Percentiles rank a stretch among this genome's conserved stretches.
These are phyloP conservation scores for Pseudevernia furfuracea DNA, from an alignment of 495 filamentous ascomycete species.

Conservation along the genomic window DNA sequence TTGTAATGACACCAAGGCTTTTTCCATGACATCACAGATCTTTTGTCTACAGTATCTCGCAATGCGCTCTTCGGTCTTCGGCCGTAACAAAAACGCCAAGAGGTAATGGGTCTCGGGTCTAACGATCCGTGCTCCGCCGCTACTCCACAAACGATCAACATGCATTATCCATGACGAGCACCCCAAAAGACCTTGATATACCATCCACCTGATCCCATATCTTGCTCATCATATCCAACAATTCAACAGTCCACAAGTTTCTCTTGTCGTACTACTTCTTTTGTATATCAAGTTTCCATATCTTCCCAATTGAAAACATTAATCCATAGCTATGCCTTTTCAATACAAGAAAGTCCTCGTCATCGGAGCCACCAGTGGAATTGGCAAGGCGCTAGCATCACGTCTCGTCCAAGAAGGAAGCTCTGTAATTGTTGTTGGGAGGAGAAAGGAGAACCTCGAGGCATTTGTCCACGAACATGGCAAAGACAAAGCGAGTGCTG, in stretches of 20 bases:
- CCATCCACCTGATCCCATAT: background rate
- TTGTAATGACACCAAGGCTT: conserved; percentile 3
- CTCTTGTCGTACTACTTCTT: background rate
- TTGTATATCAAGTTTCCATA: background rate
- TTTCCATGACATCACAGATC: conserved; percentile 1
- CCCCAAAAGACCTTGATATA: background rate
- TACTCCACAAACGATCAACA: background rate
- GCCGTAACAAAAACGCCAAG: background rate
- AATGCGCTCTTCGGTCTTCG: background rate
- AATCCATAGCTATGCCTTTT: conserved; percentile 41
- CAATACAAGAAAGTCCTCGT: conserved; percentile 62
- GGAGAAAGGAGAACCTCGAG: conserved; percentile 59
- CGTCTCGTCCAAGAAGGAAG: conserved; percentile 54
- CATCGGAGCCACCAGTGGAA: conserved; percentile 65
- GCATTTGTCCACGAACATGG: conserved; percentile 53
- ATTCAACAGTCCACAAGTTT: no score
- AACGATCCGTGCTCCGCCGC: background rate
- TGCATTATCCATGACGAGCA: background rate
- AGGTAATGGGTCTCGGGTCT: conserved; percentile 1
- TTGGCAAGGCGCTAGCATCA: conserved; percentile 57
- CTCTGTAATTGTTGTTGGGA: conserved; percentile 55
- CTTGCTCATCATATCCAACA: background rate
- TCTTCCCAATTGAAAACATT: background rate
- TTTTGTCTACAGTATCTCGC: background rate
- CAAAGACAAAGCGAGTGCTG: conserved; percentile 42